These are phyloP conservation scores for Cyclospora cayetanensis DNA, from an alignment of 169 alveolate species.

Conservation along the genomic window DNA sequence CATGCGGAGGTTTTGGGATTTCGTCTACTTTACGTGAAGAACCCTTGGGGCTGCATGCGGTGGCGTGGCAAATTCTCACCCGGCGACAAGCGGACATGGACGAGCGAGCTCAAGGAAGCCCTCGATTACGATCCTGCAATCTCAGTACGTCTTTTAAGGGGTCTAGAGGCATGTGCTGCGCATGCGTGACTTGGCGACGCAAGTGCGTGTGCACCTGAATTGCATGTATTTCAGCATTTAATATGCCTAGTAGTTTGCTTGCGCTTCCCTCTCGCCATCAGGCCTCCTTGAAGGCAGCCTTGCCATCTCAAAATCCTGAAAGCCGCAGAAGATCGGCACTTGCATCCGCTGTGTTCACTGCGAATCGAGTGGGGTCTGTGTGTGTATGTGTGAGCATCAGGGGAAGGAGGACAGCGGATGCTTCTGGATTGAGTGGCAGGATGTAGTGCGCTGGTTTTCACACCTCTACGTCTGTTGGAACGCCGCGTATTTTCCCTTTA, in stretches of 20 bases:
- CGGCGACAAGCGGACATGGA: slow-evolving; percentile 79
- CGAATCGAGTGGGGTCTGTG: not conserved
- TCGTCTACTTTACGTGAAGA: slow-evolving; percentile 86
- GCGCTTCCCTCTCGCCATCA: too few species aligned
- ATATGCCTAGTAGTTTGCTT: too few species aligned
- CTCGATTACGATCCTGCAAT: slow-evolving; percentile 68
- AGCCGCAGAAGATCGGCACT: too few species aligned
- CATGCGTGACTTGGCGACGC: too few species aligned
- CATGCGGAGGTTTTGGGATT: slow-evolving; percentile 78
- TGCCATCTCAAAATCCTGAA: too few species aligned
- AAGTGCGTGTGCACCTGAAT: too few species aligned
- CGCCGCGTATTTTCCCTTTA: slow-evolving; percentile 79
- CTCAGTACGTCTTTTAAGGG: not conserved
- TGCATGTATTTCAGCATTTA: too few species aligned
- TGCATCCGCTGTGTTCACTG: too few species aligned
- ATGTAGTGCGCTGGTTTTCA: slow-evolving; percentile 87
- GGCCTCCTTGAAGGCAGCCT: too few species aligned
- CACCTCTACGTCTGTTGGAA: slow-evolving; percentile 91
- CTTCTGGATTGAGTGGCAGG: slow-evolving; percentile 92
- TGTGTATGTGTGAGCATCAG: slow-evolving; percentile 25
- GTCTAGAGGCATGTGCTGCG: too few species aligned
- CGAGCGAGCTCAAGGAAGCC: slow-evolving; percentile 72
- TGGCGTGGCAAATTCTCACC: slow-evolving; percentile 90
- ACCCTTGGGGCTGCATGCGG: slow-evolving; percentile 94
- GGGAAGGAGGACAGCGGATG: slow-evolving; percentile 82